Conservation (phyloP, 2,329 filamentous ascomycete genomes). For the Penicillium rolfsii region DNA sequence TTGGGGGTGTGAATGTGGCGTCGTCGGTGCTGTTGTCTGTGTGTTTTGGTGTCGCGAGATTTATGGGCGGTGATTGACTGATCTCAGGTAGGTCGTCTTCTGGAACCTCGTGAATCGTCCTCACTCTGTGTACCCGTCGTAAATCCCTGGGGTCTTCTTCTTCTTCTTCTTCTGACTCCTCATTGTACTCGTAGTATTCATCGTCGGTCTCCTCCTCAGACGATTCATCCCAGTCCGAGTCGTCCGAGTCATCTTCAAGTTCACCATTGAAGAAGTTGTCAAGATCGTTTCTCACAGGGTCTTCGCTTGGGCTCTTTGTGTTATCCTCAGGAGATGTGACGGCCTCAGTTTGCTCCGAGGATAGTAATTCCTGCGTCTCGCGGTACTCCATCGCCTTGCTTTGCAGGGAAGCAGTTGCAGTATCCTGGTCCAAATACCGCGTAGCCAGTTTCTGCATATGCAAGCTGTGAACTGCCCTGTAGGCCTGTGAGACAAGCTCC, state of each 20-base stretch:
- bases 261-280: not conserved
- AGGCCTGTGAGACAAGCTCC: constrained; percentile 9
- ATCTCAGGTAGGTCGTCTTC: not conserved
- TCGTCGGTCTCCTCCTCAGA: constrained; percentile 18
- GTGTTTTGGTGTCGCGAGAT: not conserved
- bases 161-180: constrained; percentile 14
- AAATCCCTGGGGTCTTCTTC: constrained; percentile 1
- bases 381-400: constrained; percentile 13
- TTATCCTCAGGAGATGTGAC: not conserved
- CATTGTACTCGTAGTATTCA: constrained; percentile 21
- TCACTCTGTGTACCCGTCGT: not conserved
- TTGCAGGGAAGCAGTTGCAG: constrained; percentile 12
- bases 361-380: not conserved
- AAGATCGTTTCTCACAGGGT: not conserved
- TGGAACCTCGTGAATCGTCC: not conserved
- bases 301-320: constrained; percentile 6
- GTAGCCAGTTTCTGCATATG: constrained; percentile 17
- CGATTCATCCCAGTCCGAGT: constrained; percentile 16
- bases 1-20: not conserved
- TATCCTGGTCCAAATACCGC: constrained; percentile 8
- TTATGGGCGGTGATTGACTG: constrained; percentile 2
- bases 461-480: constrained; percentile 19
- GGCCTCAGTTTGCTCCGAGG: constrained; percentile 1
- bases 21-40: not conserved
- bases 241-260: constrained; percentile 7